phyloP scores from a whole-genome alignment of 1,139 yeast genomes.

The Pichia sp. region DNA sequence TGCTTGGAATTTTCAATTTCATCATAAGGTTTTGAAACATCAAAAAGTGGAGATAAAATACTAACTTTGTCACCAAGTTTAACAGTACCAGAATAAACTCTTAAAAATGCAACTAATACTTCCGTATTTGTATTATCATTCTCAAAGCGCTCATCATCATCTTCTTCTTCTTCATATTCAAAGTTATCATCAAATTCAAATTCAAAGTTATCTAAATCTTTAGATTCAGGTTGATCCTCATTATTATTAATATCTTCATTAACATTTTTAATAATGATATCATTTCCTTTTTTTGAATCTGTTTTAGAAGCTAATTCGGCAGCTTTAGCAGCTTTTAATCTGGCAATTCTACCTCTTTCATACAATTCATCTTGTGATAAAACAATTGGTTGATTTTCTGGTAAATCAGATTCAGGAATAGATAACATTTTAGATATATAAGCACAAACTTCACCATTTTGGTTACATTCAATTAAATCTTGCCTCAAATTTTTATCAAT shows the following conservation, averaged over 20 bases:
- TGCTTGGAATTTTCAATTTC: constrained; percentile 35
- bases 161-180: no score
- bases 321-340: constrained; percentile 63
- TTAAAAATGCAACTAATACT: constrained; percentile 63
- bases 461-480: constrained; percentile 62
- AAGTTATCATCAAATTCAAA: constrained; percentile 29
- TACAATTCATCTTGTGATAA: constrained; percentile 54
- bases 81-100: constrained; percentile 83
- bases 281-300: constrained; percentile 21
- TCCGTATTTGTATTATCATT: no score
- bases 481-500: constrained; percentile 44
- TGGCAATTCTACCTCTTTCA: constrained; percentile 61
- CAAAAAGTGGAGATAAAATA: constrained; percentile 82
- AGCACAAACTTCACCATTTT: constrained; percentile 61
- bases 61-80: constrained; percentile 66
- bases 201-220: constrained; percentile 12
- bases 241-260: constrained; percentile 20
- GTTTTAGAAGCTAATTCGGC: constrained; percentile 53
- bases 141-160: constrained; percentile 29
- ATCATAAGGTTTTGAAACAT: constrained; percentile 54
- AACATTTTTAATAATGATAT: constrained; percentile 28
- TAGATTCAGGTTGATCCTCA: constrained; percentile 8
- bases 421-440: constrained; percentile 89
- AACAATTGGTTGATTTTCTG: constrained; percentile 42
- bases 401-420: constrained; percentile 74